Evolutionary conservation across 345 rosid genomes (phyloP).

Genomic region (Physaria fendleri): DNA sequence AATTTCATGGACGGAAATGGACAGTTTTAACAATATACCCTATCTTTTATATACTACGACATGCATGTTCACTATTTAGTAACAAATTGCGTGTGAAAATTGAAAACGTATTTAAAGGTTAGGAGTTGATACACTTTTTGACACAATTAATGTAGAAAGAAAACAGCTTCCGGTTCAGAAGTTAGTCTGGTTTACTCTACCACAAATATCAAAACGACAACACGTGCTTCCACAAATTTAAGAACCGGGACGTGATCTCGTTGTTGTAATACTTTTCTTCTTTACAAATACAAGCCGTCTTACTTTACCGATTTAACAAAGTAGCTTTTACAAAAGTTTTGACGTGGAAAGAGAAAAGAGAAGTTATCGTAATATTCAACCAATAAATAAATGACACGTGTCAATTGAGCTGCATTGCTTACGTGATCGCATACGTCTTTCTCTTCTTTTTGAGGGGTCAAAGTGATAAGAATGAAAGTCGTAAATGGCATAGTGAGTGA

Average conservation of each 20-base stretch:
- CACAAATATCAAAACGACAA: constrained; percentile 4
- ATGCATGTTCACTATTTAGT: no score
- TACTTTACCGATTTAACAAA: constrained; percentile 6
- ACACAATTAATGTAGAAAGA: neutral
- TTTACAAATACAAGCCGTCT: constrained; percentile 17
- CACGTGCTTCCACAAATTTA: constrained; percentile 13
- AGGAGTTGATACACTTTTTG: neutral
- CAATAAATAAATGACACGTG: neutral
- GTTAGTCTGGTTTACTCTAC: constrained; percentile 19
- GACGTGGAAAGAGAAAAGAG: constrained; percentile 10
- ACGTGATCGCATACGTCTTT: constrained; percentile 19
- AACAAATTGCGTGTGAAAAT: neutral
- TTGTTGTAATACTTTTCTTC: neutral
- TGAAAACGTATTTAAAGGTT: neutral
- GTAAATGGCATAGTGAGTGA: constrained; percentile 12
- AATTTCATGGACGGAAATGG: no score
- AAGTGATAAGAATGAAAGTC: constrained; percentile 14
- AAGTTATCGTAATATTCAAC: neutral
- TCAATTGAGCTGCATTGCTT: neutral
- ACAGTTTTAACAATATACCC: no score
- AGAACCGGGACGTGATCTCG: constrained; percentile 24
- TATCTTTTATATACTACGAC: no score
- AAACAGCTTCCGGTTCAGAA: neutral
- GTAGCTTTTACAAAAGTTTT: neutral
- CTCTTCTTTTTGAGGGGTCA: neutral